Percentiles rank a stretch among this genome's conserved stretches.
These are phyloP conservation scores for Pichia cephalocereana DNA, from an alignment of 805 yeast species.

Conservation along the genomic window DNA sequence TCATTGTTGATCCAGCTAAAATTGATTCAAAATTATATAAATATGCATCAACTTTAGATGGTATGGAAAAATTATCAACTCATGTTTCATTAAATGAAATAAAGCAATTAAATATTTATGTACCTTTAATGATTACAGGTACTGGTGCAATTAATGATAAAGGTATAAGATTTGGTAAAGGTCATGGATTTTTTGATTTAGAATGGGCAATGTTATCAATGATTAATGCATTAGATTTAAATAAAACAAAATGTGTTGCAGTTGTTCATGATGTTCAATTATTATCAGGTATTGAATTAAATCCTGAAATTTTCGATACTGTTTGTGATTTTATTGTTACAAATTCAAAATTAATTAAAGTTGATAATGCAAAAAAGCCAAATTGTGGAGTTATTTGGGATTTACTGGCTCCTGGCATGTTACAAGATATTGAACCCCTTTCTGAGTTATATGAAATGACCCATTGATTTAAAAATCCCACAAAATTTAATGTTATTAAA, in stretches of 20 bases:
- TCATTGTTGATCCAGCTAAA: slow-evolving; percentile 17
- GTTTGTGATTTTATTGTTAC: slow-evolving; percentile 25
- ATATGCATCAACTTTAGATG: too few relatives aligned
- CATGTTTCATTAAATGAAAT: too few relatives aligned
- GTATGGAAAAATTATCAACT: too few relatives aligned
- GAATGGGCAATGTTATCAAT: slow-evolving; percentile 26
- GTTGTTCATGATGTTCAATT: slow-evolving; percentile 26
- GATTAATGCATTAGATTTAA: slow-evolving; percentile 15
- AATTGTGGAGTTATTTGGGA: slow-evolving; percentile 24
- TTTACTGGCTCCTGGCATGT: slow-evolving; percentile 19
- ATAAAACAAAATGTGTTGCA: slow-evolving; percentile 20
- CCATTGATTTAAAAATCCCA: too few relatives aligned
- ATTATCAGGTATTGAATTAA: slow-evolving; percentile 16
- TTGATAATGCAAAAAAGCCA: slow-evolving; percentile 17
- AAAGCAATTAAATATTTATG: slow-evolving; percentile 1
- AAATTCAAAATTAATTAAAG: slow-evolving; percentile 14
- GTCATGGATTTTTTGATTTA: slow-evolving; percentile 25
- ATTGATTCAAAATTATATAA: slow-evolving; percentile 11
- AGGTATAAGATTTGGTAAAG: slow-evolving; percentile 26
- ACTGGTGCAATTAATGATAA: slow-evolving; percentile 25
- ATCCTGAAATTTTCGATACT: slow-evolving; percentile 24
- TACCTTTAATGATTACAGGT: slow-evolving; percentile 24
- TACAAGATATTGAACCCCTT: too few relatives aligned
- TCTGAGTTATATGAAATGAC: too few relatives aligned
- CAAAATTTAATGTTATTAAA: too few relatives aligned